Base-by-base conservation (phyloP, 345 rosid species). In the Arabis hirsuta region DNA sequence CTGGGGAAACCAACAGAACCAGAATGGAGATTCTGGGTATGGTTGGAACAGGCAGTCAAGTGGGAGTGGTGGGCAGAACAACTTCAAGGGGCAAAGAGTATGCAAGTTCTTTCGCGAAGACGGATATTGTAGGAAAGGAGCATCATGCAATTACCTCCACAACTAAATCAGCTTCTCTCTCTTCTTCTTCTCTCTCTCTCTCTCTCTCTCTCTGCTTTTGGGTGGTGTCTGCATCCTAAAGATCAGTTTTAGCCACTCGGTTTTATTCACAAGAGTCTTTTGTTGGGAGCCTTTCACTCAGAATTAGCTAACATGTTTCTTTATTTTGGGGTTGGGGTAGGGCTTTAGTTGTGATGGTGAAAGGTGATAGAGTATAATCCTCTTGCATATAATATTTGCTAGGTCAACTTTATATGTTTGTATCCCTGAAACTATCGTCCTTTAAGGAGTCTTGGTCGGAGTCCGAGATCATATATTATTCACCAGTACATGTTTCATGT, bases 41-140 rank as follows among this genome's bases (percentile, higher is more conserved):
- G 85, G 87, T 34, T 87, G 87, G 61, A 81, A 74, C 47, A 69
- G 75, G 22, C 79, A 69, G 75, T 27, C 79, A 81, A 81, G 76
- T 55, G 71, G 69, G 24, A 53, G 26, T 54, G 69, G 71, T 24
- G 69, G 67, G 32, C 73, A 67, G 61, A 74, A 60, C 73, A 67
- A 78, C 84, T 32, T 69, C 45, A 82, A 81, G 76, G 90, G 87
- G 47, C 92, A 90, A 67, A 82, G 88, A 76, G 61, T 76, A 31
- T 76, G 79, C 65, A 76, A 76, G 54, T 76, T 70, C 60, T 64
- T 53, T 76, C 84, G 80, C 12, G 89, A 85, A 79, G 78, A 34
- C 46, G 95, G 97, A 51, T 81, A 81, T 59, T 88, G 97, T 79
- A 85, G 79, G 81, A 90, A 86, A 77, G 96, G 94, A 45, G 79